A percentile compares a stretch with the other conserved stretches of the same genome.
Evolutionary conservation across 208 protist genomes (phyloP).

Genomic region (Acanthamoeba quina): DNA sequence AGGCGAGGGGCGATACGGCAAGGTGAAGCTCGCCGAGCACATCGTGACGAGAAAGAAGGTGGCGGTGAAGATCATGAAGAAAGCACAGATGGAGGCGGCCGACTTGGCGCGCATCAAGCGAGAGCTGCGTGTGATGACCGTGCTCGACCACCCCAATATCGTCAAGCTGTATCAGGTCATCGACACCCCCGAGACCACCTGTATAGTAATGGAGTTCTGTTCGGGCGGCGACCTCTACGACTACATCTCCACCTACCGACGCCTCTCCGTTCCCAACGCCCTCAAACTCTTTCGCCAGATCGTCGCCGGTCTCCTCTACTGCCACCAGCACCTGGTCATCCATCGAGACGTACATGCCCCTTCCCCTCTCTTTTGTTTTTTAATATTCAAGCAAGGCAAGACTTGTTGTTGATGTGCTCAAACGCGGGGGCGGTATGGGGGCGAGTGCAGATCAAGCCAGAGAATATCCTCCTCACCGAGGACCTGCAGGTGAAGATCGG

Average conservation of each 20-base stretch:
- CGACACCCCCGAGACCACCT: constrained; percentile 76
- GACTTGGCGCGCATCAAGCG: constrained; percentile 80
- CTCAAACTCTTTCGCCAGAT: constrained; percentile 95
- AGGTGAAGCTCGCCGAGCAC: constrained; percentile 67
- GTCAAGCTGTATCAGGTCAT: constrained; percentile 87
- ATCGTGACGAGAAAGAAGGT: constrained; percentile 75
- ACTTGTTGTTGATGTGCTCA: background rate
- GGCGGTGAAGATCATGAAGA: constrained; percentile 84
- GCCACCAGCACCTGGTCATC: constrained; percentile 93
- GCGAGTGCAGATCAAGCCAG: constrained; percentile 77
- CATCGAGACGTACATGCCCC: constrained; percentile 84
- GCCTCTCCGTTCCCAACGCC: constrained; percentile 92
- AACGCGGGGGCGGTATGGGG: constrained; percentile 84
- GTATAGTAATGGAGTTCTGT: constrained; percentile 74
- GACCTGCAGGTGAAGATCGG: constrained; percentile 78
- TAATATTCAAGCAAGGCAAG: background rate
- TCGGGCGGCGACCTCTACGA: constrained; percentile 95
- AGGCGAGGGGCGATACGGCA: constrained; percentile 73
- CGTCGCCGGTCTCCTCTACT: constrained; percentile 94
- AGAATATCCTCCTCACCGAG: constrained; percentile 92
- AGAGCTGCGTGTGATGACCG: constrained; percentile 86
- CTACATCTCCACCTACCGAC: constrained; percentile 90
- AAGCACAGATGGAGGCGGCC: constrained; percentile 77
- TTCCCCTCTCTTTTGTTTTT: background rate
- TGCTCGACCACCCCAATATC: constrained; percentile 87